A percentile compares a stretch with the other conserved stretches of the same genome.
Conservation (phyloP, 768 basidiomycete genomes). For the Mycena capillaripes region DNA sequence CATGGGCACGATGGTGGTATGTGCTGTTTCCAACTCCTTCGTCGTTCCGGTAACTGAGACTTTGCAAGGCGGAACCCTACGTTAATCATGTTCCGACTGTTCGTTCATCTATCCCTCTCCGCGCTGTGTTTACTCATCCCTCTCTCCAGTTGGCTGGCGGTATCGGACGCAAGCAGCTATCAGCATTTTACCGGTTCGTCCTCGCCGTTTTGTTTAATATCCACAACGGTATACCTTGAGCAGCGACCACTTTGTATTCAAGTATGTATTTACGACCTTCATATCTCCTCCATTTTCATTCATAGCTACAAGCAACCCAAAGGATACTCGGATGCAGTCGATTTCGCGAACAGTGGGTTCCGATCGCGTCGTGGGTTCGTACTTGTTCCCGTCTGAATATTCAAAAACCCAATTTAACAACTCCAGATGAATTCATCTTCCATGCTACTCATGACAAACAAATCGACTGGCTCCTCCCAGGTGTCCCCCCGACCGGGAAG, state of each 20-base stretch:
- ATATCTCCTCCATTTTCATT: background rate
- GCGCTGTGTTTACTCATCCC: background rate
- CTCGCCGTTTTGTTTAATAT: background rate
- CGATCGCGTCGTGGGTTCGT: conserved; percentile 64
- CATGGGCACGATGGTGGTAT: conserved; percentile 70
- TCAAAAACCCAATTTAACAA: background rate
- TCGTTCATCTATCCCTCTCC: conserved; percentile 23
- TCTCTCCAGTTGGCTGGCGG: conserved; percentile 66
- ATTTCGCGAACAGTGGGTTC: conserved; percentile 67
- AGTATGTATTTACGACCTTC: conserved; percentile 45
- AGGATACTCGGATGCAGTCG: conserved; percentile 57
- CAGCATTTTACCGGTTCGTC: conserved; percentile 61
- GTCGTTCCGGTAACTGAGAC: background rate
- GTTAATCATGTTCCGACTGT: conserved; percentile 73
- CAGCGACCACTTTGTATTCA: conserved; percentile 66
- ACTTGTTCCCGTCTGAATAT: background rate
- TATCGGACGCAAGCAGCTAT: conserved; percentile 62
- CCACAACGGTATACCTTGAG: background rate
- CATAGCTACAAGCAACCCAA: conserved; percentile 57
- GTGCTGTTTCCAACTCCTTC: conserved; percentile 32
- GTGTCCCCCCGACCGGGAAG: conserved; percentile 65
- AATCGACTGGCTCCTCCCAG: conserved; percentile 66
- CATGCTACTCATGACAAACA: conserved; percentile 59
- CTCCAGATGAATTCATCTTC: conserved; percentile 65
- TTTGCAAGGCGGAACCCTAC: conserved; percentile 65